A percentile compares a stretch with the other conserved stretches of the same genome.
phyloP scores from a whole-genome alignment of 257 asterid genomes.

The Capsicum pubescens region DNA sequence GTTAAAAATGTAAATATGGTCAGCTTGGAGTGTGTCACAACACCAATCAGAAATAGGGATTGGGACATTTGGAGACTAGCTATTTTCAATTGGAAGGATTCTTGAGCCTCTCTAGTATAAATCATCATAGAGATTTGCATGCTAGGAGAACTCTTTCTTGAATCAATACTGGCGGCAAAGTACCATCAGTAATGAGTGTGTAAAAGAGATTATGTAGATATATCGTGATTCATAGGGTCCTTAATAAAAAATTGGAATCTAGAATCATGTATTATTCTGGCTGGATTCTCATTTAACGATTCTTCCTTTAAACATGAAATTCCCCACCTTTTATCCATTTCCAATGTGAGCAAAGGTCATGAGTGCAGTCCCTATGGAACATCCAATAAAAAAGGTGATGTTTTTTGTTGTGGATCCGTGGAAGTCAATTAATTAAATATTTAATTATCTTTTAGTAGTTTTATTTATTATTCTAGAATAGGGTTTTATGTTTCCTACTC shows the following conservation, averaged over 20 bases:
- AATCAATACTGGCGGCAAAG: not conserved
- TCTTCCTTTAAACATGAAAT: not conserved
- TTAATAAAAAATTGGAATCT: not conserved
- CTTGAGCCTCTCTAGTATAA: not conserved
- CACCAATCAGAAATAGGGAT: not conserved
- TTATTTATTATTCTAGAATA: too few relatives aligned
- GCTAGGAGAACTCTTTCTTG: too few relatives aligned
- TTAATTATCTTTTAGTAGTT: too few relatives aligned
- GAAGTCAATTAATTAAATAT: too few relatives aligned
- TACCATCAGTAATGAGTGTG: conserved; percentile 8
- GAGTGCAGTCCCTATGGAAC: not conserved
- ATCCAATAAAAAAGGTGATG: not conserved
- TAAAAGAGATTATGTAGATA: not conserved
- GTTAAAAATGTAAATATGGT: not conserved
- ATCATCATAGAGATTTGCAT: not conserved
- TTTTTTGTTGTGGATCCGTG: not conserved
- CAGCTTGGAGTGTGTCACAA: not conserved
- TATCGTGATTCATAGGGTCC: not conserved
- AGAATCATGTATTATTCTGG: conserved; percentile 11
- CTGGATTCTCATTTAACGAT: not conserved
- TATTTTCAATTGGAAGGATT: not conserved
- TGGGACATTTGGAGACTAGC: conserved; percentile 1
- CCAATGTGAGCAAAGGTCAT: conserved; percentile 2
- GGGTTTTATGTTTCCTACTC: too few relatives aligned
- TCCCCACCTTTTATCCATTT: not conserved